phyloP scores from a whole-genome alignment of 177 flowering plant genomes.

The Vitis hybrid region DNA sequence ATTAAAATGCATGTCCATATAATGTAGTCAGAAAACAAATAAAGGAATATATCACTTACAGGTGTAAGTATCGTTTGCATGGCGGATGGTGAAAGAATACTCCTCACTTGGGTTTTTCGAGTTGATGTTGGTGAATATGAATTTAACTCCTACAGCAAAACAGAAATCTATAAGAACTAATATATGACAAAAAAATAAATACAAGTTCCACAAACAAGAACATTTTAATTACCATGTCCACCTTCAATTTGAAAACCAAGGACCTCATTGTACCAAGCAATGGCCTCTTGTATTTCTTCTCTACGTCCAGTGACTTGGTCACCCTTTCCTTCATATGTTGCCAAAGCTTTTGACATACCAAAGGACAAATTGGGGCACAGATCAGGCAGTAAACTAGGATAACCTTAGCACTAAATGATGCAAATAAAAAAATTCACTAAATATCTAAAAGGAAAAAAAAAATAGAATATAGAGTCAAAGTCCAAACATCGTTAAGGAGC shows the following conservation, averaged over 20 bases:
- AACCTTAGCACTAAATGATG: neutral
- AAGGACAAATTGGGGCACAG: constrained; percentile 3
- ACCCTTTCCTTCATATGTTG: constrained; percentile 39
- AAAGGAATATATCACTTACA: constrained; percentile 49
- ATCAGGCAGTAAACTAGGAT: neutral
- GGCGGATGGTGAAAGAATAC: constrained; percentile 74
- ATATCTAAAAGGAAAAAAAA: neutral
- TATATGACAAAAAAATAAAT: neutral
- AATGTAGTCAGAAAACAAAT: neutral
- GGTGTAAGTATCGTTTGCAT: constrained; percentile 59
- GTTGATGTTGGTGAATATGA: constrained; percentile 67
- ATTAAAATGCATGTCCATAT: neutral
- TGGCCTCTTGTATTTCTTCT: constrained; percentile 60
- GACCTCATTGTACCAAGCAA: constrained; percentile 80
- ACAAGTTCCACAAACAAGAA: neutral
- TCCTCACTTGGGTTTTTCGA: constrained; percentile 52
- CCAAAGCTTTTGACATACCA: constrained; percentile 37
- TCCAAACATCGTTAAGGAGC: neutral
- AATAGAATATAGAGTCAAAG: neutral
- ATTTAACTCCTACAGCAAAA: constrained; percentile 63
- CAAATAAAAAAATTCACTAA: neutral
- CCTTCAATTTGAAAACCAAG: constrained; percentile 85
- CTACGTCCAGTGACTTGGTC: constrained; percentile 29
- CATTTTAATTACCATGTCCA: constrained; percentile 67
- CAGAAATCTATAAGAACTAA: constrained; percentile 1